These are phyloP conservation scores for Hypoxylon fuscum DNA, from an alignment of 495 filamentous ascomycete species.

Conservation along the genomic window DNA sequence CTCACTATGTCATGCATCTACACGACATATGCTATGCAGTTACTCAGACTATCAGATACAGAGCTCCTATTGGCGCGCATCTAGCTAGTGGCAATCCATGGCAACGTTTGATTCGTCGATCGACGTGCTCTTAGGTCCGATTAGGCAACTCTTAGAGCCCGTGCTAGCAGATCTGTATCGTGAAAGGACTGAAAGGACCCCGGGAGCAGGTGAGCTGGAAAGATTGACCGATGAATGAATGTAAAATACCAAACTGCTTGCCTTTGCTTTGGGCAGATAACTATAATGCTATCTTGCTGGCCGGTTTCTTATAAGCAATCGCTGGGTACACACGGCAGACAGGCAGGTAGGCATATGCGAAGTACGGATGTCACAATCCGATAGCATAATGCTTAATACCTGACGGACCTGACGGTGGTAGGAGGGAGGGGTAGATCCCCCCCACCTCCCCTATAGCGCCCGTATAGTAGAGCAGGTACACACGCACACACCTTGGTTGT, in stretches of 20 bases:
- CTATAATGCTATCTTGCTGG: not conserved
- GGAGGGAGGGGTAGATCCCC: not conserved
- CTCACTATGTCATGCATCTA: no score
- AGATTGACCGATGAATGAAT: not conserved
- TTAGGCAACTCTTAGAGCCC: constrained; percentile 33
- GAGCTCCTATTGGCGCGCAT: constrained; percentile 34
- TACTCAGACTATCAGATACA: no score
- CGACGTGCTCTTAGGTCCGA: constrained; percentile 9
- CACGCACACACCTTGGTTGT: not conserved
- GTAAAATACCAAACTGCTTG: not conserved
- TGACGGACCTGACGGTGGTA: not conserved
- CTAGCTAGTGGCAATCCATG: not conserved
- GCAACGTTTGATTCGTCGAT: constrained; percentile 17
- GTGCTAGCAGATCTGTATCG: not conserved
- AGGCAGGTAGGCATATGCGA: not conserved
- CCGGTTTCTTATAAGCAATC: not conserved
- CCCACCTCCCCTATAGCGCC: not conserved
- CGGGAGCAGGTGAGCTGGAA: not conserved
- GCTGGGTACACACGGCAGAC: not conserved
- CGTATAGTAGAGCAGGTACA: not conserved
- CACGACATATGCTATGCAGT: no score
- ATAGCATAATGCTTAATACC: not conserved
- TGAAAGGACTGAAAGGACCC: not conserved
- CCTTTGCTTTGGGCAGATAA: not conserved
- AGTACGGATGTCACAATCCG: not conserved